A percentile compares a stretch with the other conserved stretches of the same genome.
Conservation (phyloP, 768 basidiomycete genomes). For the Termitomyces sp. region DNA sequence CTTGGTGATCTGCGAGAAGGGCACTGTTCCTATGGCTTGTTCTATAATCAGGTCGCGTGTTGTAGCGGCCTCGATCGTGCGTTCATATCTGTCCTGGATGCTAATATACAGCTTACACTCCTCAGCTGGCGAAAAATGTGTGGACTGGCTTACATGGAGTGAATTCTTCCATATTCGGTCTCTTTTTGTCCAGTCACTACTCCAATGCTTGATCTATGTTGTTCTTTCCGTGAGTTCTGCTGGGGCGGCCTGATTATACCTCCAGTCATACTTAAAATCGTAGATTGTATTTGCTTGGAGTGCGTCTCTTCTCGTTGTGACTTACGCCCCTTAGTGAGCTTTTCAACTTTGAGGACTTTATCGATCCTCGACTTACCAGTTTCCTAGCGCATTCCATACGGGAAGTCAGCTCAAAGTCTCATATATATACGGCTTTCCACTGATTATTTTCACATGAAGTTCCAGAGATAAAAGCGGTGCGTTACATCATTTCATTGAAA, state of each 20-base stretch:
- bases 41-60: constrained; percentile 68
- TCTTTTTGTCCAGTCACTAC: constrained; percentile 54
- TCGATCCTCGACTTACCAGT: constrained; percentile 4
- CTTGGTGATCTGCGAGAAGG: constrained; percentile 67
- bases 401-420: constrained; percentile 50
- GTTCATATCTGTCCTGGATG: constrained; percentile 18
- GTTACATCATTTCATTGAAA: constrained; percentile 11
- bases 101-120: constrained; percentile 1
- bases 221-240: constrained; percentile 48
- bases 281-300: constrained; percentile 60
- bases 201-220: constrained; percentile 65
- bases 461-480: constrained; percentile 75
- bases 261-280: neutral
- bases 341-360: neutral
- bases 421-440: neutral
- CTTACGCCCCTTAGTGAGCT: constrained; percentile 68
- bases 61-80: constrained; percentile 62
- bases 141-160: constrained; percentile 68
- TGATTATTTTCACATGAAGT: constrained; percentile 31
- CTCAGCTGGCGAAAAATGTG: constrained; percentile 62
- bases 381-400: constrained; percentile 64
- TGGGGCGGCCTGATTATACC: neutral
- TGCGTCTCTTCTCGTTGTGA: constrained; percentile 57
- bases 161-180: constrained; percentile 47
- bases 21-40: constrained; percentile 60